Conservation (phyloP, 2,329 filamentous ascomycete genomes). For the Colletotrichum sublineola region DNA sequence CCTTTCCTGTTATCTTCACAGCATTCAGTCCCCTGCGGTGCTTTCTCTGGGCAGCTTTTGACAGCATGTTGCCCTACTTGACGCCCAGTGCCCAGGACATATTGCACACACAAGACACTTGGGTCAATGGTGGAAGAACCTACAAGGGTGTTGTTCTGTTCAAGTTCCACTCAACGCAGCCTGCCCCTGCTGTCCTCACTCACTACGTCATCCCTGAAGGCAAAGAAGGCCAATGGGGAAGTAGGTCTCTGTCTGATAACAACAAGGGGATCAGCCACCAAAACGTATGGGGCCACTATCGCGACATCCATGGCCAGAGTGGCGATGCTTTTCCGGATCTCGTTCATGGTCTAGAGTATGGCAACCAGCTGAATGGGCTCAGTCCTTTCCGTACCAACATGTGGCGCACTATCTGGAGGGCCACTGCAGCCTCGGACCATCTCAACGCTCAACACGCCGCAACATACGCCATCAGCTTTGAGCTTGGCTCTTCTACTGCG, state of each 20-base stretch:
- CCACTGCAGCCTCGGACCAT: background rate
- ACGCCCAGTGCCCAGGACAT: background rate
- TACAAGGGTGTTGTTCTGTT: background rate
- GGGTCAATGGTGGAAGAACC: background rate
- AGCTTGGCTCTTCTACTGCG: background rate
- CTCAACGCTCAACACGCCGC: background rate
- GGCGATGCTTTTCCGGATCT: background rate
- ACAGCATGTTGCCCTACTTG: background rate
- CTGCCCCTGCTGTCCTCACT: background rate
- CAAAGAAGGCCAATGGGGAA: background rate
- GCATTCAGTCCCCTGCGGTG: background rate
- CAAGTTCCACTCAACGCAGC: background rate
- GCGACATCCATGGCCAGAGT: background rate
- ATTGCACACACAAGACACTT: background rate
- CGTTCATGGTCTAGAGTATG: background rate
- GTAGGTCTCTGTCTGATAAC: background rate
- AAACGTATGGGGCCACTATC: background rate
- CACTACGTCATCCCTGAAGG: background rate
- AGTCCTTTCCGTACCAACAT: background rate
- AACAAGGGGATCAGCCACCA: background rate
- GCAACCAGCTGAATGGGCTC: background rate
- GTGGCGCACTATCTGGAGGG: background rate
- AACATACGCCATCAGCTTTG: background rate
- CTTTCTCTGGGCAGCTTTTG: background rate
- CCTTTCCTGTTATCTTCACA: too few species aligned